Evolutionary conservation across 495 filamentous ascomycete genomes (phyloP), one percentile per base, ranked within the genome.

Genomic region (Lasiosphaeris hirsuta): DNA sequence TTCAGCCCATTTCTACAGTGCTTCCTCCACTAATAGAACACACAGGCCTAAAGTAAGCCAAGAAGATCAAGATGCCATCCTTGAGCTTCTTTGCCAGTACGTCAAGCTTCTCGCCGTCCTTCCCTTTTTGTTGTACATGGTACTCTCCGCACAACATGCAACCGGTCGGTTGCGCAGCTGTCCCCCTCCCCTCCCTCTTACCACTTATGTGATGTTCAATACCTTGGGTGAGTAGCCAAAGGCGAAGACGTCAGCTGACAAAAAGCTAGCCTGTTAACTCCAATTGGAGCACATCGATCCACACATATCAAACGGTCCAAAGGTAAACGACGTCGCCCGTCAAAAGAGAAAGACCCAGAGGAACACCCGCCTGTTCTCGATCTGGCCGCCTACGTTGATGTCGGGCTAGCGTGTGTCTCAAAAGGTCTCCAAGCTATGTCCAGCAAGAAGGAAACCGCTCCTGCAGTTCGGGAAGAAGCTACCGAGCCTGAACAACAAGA

Each of bases 351-450:
- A 10, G 68, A 66, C 43, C 41, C 48, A 8, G 50, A 49, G 10
- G 59, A 63, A 14, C 37, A 36, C 1, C 69, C 76, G 38, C 72
- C 79, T 18, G 52, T 56, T 18, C 83, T 82, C 15, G 77, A 79
- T 23, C 57, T 86, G 9, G 61, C 70, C n/a, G 60, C 69, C 8
- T 73, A 79, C 59, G 53, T 89, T 39, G 79, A 83, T 5, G 65
- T 88, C 38, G 86, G 86, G 15, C 71, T 89, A 46, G 77, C 83
- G 56, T 69, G 66, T 47, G 77, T 86, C 44, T 83, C 78, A 11
- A 75, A 78, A n/a, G 71, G 67, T 52, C 74, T 90, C 1, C 77
- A 84, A 57, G 44, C 56, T 15, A 64, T 73, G n/a, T 70, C 76
- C 33, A 57, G 58, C 33, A 51, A 54, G 30, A 34, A 56, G 34